These are phyloP conservation scores for Daldinia childiae DNA, from an alignment of 495 filamentous ascomycete genomes.

Conservation along the genomic window DNA sequence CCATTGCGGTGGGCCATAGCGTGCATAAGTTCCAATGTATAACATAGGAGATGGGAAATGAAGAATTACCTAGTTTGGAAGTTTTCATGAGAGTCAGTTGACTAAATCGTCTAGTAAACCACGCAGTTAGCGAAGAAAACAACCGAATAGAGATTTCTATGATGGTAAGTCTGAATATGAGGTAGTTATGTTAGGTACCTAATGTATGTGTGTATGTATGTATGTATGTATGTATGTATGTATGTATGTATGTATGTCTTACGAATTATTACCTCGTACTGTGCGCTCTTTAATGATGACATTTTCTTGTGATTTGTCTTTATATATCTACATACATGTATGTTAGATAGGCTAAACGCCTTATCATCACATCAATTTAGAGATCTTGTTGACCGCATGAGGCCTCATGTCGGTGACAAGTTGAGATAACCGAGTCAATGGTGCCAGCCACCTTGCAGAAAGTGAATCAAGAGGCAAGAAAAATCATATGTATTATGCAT, in stretches of 20 bases:
- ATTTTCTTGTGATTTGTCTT: neutral
- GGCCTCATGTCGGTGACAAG: slow-evolving; percentile 21
- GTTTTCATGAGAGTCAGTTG: neutral
- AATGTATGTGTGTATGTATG: no score
- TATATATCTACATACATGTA: neutral
- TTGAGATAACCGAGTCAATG: slow-evolving; percentile 18
- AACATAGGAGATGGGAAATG: slow-evolving; percentile 30
- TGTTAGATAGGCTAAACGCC: neutral
- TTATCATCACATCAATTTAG: neutral
- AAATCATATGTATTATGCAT: neutral
- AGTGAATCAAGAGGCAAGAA: neutral
- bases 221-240: neutral
- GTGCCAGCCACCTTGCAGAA: slow-evolving; percentile 11
- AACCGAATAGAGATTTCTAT: neutral
- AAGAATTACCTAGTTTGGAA: slow-evolving; percentile 9
- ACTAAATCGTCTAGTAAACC: neutral
- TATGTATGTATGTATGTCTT: neutral
- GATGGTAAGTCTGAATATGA: neutral
- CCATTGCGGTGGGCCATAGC: slow-evolving; percentile 40
- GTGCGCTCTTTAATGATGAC: slow-evolving; percentile 1
- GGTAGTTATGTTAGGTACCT: no score
- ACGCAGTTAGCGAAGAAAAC: slow-evolving; percentile 12
- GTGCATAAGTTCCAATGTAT: slow-evolving; percentile 36
- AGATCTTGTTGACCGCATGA: slow-evolving; percentile 6
- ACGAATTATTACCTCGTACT: slow-evolving; percentile 3